Base-by-base conservation (phyloP, 1,284 basidiomycete species). In the Peniophora sp. region DNA sequence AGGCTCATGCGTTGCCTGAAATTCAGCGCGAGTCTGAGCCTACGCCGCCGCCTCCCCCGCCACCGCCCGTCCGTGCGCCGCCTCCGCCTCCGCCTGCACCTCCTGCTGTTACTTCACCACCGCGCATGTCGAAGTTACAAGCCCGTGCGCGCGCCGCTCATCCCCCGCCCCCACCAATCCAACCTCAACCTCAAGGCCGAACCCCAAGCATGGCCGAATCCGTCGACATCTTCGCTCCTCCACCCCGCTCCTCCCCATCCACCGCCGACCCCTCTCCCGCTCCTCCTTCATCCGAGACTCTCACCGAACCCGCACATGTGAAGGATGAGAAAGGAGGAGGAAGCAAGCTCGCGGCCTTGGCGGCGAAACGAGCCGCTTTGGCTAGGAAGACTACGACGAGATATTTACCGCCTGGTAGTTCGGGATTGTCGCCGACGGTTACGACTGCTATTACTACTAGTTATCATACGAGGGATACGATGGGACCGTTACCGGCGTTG, bases 371-470 rank as follows among this genome's bases (percentile, higher is more conserved):
- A 11, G 41, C 51, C 5, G 44, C 52, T 1, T 43, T 55, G 14
- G 65, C 75, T 41, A 72, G 72, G 8, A 65, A 60, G 48, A 55
- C 72, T 36, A 71, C 69, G 41, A 89, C 86, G 2, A 78, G 88
- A 60, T 86, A 83, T 61, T 65, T 89, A 8, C 83, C 77, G 12
- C 86, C 85, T 0, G 83, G 84, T 41, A 83, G n/a, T n/a, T n/a
- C 83, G 8, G 89, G 89, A 59, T 84, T 12, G 27, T 12, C 12
- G 27, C 67, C 83, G 2, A 82, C 83, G 14, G 85, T 80, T 12
- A 89, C 85, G 0, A 89, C 86, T 12, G 85, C 85, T 1, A 89
- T 89, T 58, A 89, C 85, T 0, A 89, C 87, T 1, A 81, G 83
- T 0, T 88, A 86, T 56, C 82, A 83, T 55, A 78, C 78, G 9